These are phyloP conservation scores for Botrytis sinoallii DNA, from an alignment of 2,329 filamentous ascomycete species.

Conservation along the genomic window DNA sequence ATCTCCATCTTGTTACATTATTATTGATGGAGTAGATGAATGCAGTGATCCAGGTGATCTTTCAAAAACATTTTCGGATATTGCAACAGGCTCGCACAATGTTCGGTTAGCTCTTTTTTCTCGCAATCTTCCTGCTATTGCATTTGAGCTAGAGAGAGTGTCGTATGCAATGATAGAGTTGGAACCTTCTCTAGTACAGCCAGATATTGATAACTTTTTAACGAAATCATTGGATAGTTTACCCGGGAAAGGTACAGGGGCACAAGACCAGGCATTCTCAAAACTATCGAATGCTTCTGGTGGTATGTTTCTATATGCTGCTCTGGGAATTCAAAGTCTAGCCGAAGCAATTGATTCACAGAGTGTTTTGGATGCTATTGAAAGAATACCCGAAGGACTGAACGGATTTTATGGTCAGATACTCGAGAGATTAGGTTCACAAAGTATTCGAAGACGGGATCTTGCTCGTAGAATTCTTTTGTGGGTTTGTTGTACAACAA, in stretches of 20 bases:
- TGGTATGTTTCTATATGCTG: constrained; percentile 18
- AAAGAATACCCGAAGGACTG: constrained; percentile 9
- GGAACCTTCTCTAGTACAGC: neutral
- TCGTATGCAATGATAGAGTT: neutral
- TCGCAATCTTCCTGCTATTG: constrained; percentile 5
- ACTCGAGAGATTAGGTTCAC: constrained; percentile 1
- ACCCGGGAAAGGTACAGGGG: neutral
- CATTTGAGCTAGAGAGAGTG: neutral
- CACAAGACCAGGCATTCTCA: constrained; percentile 7
- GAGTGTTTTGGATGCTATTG: constrained; percentile 9
- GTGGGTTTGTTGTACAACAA: constrained; percentile 14
- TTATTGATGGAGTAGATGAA: constrained; percentile 18
- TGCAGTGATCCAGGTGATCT: neutral
- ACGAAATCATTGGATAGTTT: neutral
- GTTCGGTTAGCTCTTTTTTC: constrained; percentile 1
- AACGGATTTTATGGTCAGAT: constrained; percentile 15
- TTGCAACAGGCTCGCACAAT: neutral
- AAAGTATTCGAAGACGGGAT: constrained; percentile 14
- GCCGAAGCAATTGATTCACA: constrained; percentile 12
- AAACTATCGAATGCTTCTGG: constrained; percentile 4
- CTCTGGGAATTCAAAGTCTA: constrained; percentile 9
- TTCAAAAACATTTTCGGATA: neutral
- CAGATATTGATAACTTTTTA: constrained; percentile 15
- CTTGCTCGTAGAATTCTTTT: constrained; percentile 6
- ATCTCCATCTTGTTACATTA: neutral